Percentiles rank a stretch among this genome's conserved stretches.
Evolutionary conservation across 371 early-diverging fungal species (phyloP).

Genomic region (Phascolomyces articulosus): DNA sequence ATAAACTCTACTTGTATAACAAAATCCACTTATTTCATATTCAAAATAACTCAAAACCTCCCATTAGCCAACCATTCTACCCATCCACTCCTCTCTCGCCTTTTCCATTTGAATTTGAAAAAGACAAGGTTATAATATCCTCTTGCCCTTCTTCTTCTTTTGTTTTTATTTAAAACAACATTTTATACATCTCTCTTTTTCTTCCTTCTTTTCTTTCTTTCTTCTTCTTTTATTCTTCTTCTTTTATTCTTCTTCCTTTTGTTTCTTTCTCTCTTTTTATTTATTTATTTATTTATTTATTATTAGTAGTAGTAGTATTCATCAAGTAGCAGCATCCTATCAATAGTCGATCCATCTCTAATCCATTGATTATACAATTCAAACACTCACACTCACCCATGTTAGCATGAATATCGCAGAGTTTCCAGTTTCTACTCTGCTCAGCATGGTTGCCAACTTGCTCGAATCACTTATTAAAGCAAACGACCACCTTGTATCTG

Average conservation of each 20-base stretch:
- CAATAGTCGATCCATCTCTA: too few species aligned
- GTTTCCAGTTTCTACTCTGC: constrained; percentile 33
- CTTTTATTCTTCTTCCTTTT: not conserved
- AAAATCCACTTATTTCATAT: not conserved
- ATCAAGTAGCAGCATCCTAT: too few species aligned
- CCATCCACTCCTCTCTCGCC: not conserved
- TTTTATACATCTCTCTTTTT: not conserved
- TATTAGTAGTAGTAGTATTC: too few species aligned
- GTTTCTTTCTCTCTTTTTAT: not conserved
- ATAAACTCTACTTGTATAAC: not conserved
- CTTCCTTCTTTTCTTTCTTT: not conserved
- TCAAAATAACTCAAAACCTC: not conserved
- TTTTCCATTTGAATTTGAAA: too few species aligned
- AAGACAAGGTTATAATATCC: too few species aligned
- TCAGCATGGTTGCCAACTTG: constrained; percentile 53
- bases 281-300: too few species aligned
- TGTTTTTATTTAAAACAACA: too few species aligned
- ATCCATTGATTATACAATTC: too few species aligned
- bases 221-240: not conserved
- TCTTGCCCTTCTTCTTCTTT: too few species aligned
- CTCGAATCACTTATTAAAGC: constrained; percentile 58
- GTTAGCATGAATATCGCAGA: constrained; percentile 26
- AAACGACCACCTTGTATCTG: constrained; percentile 63
- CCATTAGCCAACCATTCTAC: constrained; percentile 1
- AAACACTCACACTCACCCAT: too few species aligned